Evolutionary conservation across 1,284 basidiomycete genomes (phyloP).

Genomic region (Moesziomyces aphidis): DNA sequence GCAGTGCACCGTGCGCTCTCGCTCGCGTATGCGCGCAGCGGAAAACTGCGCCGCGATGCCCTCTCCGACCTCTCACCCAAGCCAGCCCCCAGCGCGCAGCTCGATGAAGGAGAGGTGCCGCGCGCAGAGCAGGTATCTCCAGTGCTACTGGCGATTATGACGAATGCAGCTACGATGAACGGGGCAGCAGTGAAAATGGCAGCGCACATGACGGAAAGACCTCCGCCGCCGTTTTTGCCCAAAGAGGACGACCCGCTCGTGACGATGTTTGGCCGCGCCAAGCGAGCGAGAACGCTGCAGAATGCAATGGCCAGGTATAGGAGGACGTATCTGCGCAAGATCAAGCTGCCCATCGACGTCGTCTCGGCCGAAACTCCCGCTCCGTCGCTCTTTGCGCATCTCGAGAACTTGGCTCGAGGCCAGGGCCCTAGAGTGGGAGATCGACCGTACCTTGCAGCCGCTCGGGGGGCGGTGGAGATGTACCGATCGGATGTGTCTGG

Average conservation of each 20-base stretch:
- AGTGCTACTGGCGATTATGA: conserved; percentile 15
- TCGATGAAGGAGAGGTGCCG: not conserved
- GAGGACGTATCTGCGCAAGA: conserved; percentile 21
- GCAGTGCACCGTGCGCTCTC: conserved; percentile 25
- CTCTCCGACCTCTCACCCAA: conserved; percentile 21
- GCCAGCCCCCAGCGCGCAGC: not conserved
- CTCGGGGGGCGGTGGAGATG: not conserved
- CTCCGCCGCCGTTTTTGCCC: conserved; percentile 38
- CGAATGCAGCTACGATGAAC: conserved; percentile 17
- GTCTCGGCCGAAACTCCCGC: not conserved
- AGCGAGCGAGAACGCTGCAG: conserved; percentile 6
- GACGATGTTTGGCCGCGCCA: conserved; percentile 11
- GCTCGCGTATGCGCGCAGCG: conserved; percentile 28
- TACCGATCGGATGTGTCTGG: conserved; percentile 14
- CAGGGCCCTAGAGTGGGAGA: too few relatives aligned
- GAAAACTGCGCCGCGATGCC: conserved; percentile 33
- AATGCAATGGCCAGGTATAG: conserved; percentile 19
- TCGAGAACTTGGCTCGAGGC: conserved; percentile 8
- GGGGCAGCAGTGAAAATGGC: conserved; percentile 18
- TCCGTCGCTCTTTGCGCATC: not conserved
- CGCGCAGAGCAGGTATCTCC: not conserved
- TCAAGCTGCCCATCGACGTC: conserved; percentile 25
- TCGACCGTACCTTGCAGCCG: not conserved
- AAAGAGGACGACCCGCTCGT: conserved; percentile 26
- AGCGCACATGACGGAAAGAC: conserved; percentile 6